Base-by-base conservation (phyloP, 441 rosid species). In the Populus hybrid region DNA sequence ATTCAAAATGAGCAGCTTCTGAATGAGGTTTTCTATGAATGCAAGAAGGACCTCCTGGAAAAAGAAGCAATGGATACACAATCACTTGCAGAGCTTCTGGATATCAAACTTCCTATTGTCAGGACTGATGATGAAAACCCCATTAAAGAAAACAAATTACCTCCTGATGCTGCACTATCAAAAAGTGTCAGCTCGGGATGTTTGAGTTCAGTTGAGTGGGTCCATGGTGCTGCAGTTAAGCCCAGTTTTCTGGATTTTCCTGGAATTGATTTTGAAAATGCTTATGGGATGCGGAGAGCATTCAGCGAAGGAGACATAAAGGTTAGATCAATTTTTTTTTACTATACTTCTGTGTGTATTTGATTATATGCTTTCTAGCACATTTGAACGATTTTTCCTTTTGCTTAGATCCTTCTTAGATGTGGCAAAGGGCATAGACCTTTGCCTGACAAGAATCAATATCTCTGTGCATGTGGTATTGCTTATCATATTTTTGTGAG, bases 261-360 rank as follows among this genome's bases (percentile, higher is more conserved):
- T 1, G 86, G 81, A 26, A 21, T 89, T 78, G 97, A 94, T 84
- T 87, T 93, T 76, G 90, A 87, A 82, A 84, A 88, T 81, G 89
- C 69, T 70, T 90, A 90, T 83, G 95, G 98, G 79, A 92, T 97
- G 94, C 83, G 99, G 72, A 84, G 99, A 86, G 97, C 99, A 79
- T 97, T 84, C 81, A 97, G 98, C 46, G 99, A 94, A 70, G 97
- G 99, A 73, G 98, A 97, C 80, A 94, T 97, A 75, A 88, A 97
- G 98, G 99, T 96, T 81, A 72, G 85, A 79, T 67, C 74, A 23
- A 68, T 67, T 54, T 26, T 40, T 63, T 67, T 78, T n/a, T 42
- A 16, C 10, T 63, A 16, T 72, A 30, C 32, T 30, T 30, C 38
- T 50, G 70, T 59, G 18, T 3, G 2, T 59, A 21, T 70, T 8